A percentile compares a stretch with the other conserved stretches of the same genome.
These are phyloP conservation scores for Tylopilus cervinicoccineus DNA, from an alignment of 768 basidiomycete genomes.

Conservation along the genomic window DNA sequence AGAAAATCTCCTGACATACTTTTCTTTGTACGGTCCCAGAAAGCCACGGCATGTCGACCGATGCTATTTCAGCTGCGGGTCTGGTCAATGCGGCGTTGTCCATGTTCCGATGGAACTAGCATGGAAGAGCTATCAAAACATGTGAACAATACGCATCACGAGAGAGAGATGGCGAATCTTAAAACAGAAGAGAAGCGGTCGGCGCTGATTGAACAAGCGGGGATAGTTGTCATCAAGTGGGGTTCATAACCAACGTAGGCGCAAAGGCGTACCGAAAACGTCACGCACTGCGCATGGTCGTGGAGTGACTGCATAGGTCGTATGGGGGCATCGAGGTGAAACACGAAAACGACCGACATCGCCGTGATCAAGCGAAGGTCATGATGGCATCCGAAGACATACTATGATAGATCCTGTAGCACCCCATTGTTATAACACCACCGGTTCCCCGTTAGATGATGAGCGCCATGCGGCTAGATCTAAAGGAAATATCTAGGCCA, in stretches of 20 bases:
- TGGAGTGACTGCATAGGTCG: too few species aligned
- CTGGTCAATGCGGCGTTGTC: background rate
- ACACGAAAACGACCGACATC: conserved; percentile 1
- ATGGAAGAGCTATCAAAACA: background rate
- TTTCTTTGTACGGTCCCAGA: too few species aligned
- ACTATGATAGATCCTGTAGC: background rate
- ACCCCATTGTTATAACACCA: background rate
- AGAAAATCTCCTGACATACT: background rate
- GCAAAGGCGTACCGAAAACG: background rate
- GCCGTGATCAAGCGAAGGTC: background rate
- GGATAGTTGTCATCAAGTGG: background rate
- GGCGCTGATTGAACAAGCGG: background rate
- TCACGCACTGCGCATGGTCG: background rate
- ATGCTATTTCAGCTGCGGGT: background rate
- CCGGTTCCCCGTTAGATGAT: too few species aligned
- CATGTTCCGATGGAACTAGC: conserved; percentile 3
- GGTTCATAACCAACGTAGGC: background rate
- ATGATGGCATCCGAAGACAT: background rate
- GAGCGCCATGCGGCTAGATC: too few species aligned
- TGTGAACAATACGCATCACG: background rate
- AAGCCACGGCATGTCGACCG: too few species aligned
- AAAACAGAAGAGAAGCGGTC: background rate
- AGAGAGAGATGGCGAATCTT: too few species aligned
- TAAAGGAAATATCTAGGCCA: too few species aligned
- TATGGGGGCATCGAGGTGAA: background rate